Conservation (phyloP, 805 yeast genomes). For the Zygotorulaspora chibaensis region DNA sequence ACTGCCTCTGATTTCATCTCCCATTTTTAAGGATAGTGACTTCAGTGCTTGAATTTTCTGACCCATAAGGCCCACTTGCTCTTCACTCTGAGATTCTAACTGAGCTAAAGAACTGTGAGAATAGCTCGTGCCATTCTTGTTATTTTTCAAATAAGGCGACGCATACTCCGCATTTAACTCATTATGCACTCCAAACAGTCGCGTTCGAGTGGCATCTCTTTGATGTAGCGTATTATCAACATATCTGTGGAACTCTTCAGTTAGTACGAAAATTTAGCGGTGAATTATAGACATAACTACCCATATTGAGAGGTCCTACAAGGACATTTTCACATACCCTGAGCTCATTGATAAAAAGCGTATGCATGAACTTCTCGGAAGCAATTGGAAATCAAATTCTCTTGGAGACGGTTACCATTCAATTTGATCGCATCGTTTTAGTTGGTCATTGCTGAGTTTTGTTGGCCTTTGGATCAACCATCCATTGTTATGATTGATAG, state of each 20-base stretch:
- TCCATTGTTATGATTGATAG: too few species aligned
- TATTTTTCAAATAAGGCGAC: constrained; percentile 41
- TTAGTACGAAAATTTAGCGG: too few species aligned
- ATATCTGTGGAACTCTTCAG: constrained; percentile 13
- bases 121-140: constrained; percentile 36
- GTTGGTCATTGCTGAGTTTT: too few species aligned
- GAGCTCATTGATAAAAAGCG: too few species aligned
- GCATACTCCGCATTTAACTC: constrained; percentile 6
- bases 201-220: constrained; percentile 32
- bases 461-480: too few species aligned
- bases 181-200: constrained; percentile 24
- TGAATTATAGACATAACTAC: too few species aligned
- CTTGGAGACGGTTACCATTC: too few species aligned
- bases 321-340: too few species aligned
- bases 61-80: constrained; percentile 50
- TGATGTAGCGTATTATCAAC: constrained; percentile 22
- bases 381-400: too few species aligned
- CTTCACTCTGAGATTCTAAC: constrained; percentile 64
- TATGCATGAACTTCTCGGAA: too few species aligned
- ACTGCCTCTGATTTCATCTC: constrained; percentile 58
- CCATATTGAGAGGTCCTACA: too few species aligned
- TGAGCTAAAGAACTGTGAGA: constrained; percentile 53
- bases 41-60: constrained; percentile 53
- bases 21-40: constrained; percentile 53
- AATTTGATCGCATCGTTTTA: too few species aligned